These are phyloP conservation scores for Papilionanthe hybrid DNA, from an alignment of 116 monocot species.

Conservation along the genomic window DNA sequence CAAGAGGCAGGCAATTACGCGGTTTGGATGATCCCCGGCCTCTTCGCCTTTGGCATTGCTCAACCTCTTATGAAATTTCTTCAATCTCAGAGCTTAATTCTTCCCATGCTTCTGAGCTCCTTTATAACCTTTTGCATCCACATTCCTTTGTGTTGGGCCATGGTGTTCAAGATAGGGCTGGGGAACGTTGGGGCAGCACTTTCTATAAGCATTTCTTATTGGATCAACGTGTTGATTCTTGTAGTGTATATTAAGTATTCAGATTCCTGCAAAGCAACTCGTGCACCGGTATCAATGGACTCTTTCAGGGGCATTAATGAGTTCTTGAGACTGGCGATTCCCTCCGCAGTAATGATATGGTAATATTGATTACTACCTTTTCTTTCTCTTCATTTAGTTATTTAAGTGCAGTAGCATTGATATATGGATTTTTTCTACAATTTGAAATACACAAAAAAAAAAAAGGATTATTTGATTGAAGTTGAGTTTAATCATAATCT, in stretches of 20 bases:
- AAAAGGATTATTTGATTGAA: not conserved
- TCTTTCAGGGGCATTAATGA: slow-evolving; percentile 41
- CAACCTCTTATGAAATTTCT: slow-evolving; percentile 71
- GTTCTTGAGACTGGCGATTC: slow-evolving; percentile 57
- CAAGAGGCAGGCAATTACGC: slow-evolving; percentile 53
- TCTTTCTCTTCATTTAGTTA: not conserved
- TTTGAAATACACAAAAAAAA: not conserved
- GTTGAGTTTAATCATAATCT: no score
- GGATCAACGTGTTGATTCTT: slow-evolving; percentile 55
- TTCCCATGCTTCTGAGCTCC: slow-evolving; percentile 56
- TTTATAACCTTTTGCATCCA: slow-evolving; percentile 41
- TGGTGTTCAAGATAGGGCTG: slow-evolving; percentile 52
- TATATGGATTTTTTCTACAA: not conserved
- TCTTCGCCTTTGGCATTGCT: slow-evolving; percentile 39
- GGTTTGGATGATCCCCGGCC: slow-evolving; percentile 57
- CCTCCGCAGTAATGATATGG: slow-evolving; percentile 66
- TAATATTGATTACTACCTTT: slow-evolving; percentile 6
- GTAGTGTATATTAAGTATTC: slow-evolving; percentile 60
- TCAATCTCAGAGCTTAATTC: slow-evolving; percentile 62
- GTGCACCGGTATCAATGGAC: slow-evolving; percentile 39
- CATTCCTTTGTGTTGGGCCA: slow-evolving; percentile 58
- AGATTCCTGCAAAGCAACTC: slow-evolving; percentile 48
- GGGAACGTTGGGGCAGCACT: slow-evolving; percentile 57
- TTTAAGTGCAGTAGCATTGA: not conserved
- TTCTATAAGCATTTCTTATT: slow-evolving; percentile 57